Base-by-base conservation (phyloP, 2,329 filamentous ascomycete genomes). In the Fusarium aywerte region DNA sequence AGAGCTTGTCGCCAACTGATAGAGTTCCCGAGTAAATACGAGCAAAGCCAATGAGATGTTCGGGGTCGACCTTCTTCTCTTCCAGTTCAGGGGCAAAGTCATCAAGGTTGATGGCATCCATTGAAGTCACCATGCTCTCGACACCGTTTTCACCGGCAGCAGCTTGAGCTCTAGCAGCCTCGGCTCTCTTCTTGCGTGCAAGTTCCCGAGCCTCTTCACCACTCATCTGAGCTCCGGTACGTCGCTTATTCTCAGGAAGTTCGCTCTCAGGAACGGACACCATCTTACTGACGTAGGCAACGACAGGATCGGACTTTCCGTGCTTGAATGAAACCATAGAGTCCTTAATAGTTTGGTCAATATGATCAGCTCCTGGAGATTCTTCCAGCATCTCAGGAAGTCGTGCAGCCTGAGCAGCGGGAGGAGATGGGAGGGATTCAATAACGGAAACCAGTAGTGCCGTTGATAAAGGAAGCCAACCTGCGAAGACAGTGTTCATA, bases 271-370 rank as follows among this genome's bases (percentile, higher is more conserved):
- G 95, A 13, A 99, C 85, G 0, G 96, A 96, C 2, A 98, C 92
- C 93, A 99, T 97, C 77, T 99, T 99, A 80, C 95, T 98, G 62
- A 99, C 92, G 69, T 97, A 99, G 10, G 92, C 95, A 3, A 99
- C 92, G 0, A 97, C 89, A 0, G 95, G 94, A 58, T 91, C 90
- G 1, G 89, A 84, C 36, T 86, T 83, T 0, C 84, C 84, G 5
- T 87, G 87, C 73, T 91, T 92, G 75, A 97, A 97, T 1, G 89
- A 84, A 3, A 91, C 80, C 89, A 98, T 95, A 7, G 95, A 92
- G n/a, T 91, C 83, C 70, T 88, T 90, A 53, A 98, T 81, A 8
- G 83, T 80, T 3, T 86, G 80, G 52, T 92, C 88, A 43, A 98
- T 89, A 70, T 88, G 84, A 4, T 88, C 85, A 4, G 89, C 84